Evolutionary conservation across 495 filamentous ascomycete species (phyloP).

Genomic region (Bryoglossum gracile): DNA sequence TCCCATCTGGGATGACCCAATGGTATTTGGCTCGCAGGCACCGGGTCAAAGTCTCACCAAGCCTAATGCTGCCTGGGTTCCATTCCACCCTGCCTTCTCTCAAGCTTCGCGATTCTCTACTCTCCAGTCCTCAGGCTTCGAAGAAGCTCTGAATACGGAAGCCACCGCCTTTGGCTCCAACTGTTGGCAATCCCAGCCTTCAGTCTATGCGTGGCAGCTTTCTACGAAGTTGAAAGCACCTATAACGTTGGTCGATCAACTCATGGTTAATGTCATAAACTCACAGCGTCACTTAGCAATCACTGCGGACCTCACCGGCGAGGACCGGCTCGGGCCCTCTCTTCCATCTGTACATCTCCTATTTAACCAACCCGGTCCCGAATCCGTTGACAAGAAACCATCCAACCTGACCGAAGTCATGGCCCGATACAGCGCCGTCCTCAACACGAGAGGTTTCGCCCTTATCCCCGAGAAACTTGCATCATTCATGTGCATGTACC

Average conservation of each 20-base stretch:
- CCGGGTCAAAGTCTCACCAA: slow-evolving; percentile 9
- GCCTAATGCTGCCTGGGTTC: slow-evolving; percentile 18
- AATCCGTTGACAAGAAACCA: slow-evolving; percentile 14
- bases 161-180: slow-evolving; percentile 9
- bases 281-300: slow-evolving; percentile 21
- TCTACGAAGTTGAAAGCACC: slow-evolving; percentile 23
- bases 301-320: slow-evolving; percentile 7
- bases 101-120: slow-evolving; percentile 22
- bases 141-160: slow-evolving; percentile 11
- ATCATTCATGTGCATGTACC: slow-evolving; percentile 26
- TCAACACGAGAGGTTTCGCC: slow-evolving; percentile 20
- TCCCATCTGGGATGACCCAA: slow-evolving; percentile 21
- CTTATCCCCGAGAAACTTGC: slow-evolving; percentile 22
- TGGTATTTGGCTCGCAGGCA: slow-evolving; percentile 11
- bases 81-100: slow-evolving; percentile 21
- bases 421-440: slow-evolving; percentile 18
- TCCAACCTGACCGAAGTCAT: slow-evolving; percentile 19
- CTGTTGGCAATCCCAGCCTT: slow-evolving; percentile 23
- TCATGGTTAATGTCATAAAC: slow-evolving; percentile 23
- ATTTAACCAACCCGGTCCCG: slow-evolving; percentile 16
- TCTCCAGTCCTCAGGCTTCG: slow-evolving; percentile 15
- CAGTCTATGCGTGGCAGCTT: slow-evolving; percentile 22
- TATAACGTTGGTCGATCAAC: slow-evolving; percentile 18
- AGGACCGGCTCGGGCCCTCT: slow-evolving; percentile 13
- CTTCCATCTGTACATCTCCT: slow-evolving; percentile 23